phyloP scores from a whole-genome alignment of 495 filamentous ascomycete species.

The Bacidia rubella region DNA sequence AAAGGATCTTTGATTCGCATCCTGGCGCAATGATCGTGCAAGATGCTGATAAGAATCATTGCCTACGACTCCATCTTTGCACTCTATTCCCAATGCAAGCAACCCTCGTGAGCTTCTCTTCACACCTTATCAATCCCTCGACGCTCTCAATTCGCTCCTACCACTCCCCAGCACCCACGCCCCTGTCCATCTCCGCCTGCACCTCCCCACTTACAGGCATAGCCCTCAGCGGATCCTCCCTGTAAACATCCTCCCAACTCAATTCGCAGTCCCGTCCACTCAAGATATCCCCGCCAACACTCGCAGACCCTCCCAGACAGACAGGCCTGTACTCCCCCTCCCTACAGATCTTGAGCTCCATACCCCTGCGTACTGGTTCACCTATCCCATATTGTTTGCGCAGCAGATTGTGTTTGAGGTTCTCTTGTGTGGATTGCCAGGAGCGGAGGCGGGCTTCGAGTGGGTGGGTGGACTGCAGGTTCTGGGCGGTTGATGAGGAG shows the following conservation, averaged over 20 bases:
- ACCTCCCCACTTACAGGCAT: slow-evolving; percentile 16
- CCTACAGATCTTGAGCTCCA: slow-evolving; percentile 80
- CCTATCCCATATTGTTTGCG: slow-evolving; percentile 78
- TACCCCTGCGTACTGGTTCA: slow-evolving; percentile 85
- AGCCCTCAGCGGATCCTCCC: slow-evolving; percentile 20
- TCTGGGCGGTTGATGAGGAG: too few relatives aligned
- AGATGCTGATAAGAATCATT: too few relatives aligned
- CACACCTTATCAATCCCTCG: neutral
- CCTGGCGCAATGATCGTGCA: too few relatives aligned
- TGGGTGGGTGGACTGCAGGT: slow-evolving; percentile 58
- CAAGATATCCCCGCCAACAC: slow-evolving; percentile 69
- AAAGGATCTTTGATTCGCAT: too few relatives aligned
- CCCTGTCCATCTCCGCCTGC: slow-evolving; percentile 89
- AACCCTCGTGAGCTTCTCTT: neutral
- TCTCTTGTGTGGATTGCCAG: slow-evolving; percentile 77
- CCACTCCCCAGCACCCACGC: slow-evolving; percentile 61
- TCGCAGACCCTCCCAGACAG: slow-evolving; percentile 30
- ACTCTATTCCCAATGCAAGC: too few relatives aligned
- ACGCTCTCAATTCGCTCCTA: slow-evolving; percentile 1
- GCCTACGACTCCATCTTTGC: too few relatives aligned
- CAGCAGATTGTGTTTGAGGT: slow-evolving; percentile 73
- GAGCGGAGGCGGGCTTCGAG: slow-evolving; percentile 75
- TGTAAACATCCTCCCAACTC: slow-evolving; percentile 85
- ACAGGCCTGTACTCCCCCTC: slow-evolving; percentile 41
- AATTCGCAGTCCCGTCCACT: slow-evolving; percentile 59